phyloP scores from a whole-genome alignment of 2,329 filamentous ascomycete species.

The Cercospora sp. region DNA sequence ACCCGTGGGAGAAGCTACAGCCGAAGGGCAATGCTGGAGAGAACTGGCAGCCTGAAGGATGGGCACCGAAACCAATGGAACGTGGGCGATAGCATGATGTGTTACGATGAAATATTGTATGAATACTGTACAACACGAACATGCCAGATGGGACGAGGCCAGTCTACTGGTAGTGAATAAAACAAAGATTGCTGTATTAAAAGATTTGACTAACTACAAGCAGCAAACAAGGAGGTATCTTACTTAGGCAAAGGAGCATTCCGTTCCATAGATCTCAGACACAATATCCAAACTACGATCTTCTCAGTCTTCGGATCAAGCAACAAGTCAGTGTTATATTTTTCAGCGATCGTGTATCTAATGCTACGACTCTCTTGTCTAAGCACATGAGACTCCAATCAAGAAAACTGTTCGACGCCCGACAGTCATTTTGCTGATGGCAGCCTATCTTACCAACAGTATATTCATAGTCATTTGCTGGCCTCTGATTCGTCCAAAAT shows the following conservation, averaged over 20 bases:
- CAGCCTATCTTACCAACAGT: not conserved
- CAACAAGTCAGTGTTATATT: not conserved
- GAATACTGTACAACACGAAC: not conserved
- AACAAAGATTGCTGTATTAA: not conserved
- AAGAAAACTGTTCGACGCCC: not conserved
- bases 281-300: not conserved
- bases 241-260: not conserved
- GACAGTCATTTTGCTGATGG: not conserved
- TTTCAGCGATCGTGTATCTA: not conserved
- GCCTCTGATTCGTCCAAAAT: not conserved
- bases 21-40: conserved; percentile 44
- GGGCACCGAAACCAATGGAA: conserved; percentile 45
- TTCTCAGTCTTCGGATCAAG: not conserved
- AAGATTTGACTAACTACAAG: not conserved
- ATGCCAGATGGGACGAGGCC: not conserved
- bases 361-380: not conserved
- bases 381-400: not conserved
- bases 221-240: not conserved
- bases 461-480: not conserved
- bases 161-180: not conserved
- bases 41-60: conserved; percentile 50
- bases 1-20: conserved; percentile 44
- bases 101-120: not conserved
- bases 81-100: conserved; percentile 28
- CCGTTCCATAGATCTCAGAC: not conserved